Base-by-base conservation (phyloP, 495 filamentous ascomycete genomes). In the Halenospora varia region DNA sequence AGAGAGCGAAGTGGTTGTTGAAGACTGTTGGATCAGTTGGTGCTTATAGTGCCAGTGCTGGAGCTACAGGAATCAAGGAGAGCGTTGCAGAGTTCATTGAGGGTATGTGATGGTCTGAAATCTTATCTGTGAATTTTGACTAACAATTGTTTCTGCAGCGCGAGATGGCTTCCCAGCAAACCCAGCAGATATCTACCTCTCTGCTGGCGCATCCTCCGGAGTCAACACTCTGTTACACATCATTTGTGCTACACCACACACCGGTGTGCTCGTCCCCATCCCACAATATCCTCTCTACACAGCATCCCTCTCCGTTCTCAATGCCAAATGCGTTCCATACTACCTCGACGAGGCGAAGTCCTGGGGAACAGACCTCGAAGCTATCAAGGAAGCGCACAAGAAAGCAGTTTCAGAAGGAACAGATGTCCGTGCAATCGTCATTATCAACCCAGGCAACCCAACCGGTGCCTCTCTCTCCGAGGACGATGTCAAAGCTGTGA, bases 201-300 rank as follows among this genome's bases (percentile, higher is more conserved):
- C 86, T 44, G 88, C 83, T 13, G 94, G 94, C 64, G 94, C 94
- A 45, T 97, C 93, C 0, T 90, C 91, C 1, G 94, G 94, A 54
- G 94, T 98, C 52, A 94, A 87, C 76, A 96, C 92, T 39, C 81
- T 97, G 57, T 78, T 98, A 48, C 89, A 92, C 73, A 78, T 95
- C 70, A 89, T 98, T 71, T 95, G 92, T 75, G 77, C 87, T 39
- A 76, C 77, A 19, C 84, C 85, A n/a, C 78, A 86, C 19, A 87
- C 89, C 9, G 94, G 94, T 55, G 82, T 98, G 25, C 82, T 98
- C 25, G 88, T 98, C 19, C 94, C 94, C 3, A 97, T 98, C 60
- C 94, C 94, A 8, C 94, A 98, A 73, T 98, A 98, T 70, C 94
- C 94, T 10, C 85, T 98, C 40, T 98, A 98, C 74, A 97, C 95